Percentiles rank a stretch among this genome's conserved stretches.
phyloP scores from a whole-genome alignment of 2,329 filamentous ascomycete species.

The Colletotrichum sp. region DNA sequence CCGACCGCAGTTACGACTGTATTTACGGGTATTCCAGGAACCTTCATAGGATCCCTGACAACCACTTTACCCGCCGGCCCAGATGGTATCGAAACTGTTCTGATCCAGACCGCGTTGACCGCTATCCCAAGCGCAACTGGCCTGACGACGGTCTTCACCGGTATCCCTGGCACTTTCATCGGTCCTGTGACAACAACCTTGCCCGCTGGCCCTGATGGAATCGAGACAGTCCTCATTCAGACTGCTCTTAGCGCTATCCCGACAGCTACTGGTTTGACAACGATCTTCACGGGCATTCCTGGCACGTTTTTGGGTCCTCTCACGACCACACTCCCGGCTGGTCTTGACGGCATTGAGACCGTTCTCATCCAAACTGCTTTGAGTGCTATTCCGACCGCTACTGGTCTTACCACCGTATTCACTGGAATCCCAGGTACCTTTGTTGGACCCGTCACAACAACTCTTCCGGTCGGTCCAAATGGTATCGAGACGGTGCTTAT shows the following conservation, averaged over 20 bases:
- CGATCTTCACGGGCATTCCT: neutral
- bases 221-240: neutral
- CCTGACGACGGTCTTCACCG: neutral
- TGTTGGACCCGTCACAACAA: neutral
- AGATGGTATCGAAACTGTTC: neutral
- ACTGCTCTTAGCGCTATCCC: neutral
- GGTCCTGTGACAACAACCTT: neutral
- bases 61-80: neutral
- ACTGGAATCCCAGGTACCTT: neutral
- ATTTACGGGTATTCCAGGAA: neutral
- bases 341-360: neutral
- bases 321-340: neutral
- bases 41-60: neutral
- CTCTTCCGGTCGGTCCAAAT: neutral
- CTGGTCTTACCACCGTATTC: neutral
- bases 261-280: neutral
- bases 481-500: neutral
- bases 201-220: neutral
- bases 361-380: conserved; percentile 3
- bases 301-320: neutral
- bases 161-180: neutral
- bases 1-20: neutral
- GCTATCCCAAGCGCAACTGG: neutral
- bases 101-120: neutral
- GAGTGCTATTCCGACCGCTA: neutral